Evolutionary conservation across 257 asterid species (phyloP).

Genomic region (Gynochthodes officinalis): DNA sequence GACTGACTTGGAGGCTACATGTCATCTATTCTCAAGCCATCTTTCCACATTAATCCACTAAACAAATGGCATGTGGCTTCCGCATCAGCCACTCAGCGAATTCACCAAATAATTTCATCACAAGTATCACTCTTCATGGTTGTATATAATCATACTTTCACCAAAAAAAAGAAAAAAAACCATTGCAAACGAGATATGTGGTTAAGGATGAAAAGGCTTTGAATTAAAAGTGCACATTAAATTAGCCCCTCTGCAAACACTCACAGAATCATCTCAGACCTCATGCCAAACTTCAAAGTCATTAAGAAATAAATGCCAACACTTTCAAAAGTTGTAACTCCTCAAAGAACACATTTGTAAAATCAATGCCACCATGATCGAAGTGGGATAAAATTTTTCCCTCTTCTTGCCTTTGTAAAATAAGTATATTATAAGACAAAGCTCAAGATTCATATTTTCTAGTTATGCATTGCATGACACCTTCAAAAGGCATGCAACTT

Average conservation of each 20-base stretch:
- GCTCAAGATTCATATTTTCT: neutral
- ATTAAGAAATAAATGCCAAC: neutral
- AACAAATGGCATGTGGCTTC: neutral
- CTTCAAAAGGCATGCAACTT: neutral
- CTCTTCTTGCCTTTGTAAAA: neutral
- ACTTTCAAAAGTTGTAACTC: neutral
- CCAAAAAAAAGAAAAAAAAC: too few species aligned
- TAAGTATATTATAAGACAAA: slow-evolving; percentile 3
- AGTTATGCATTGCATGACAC: neutral
- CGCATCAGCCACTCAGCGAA: neutral
- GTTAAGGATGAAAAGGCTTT: neutral
- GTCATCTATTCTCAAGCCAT: neutral
- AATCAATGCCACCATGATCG: neutral
- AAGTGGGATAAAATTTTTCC: neutral
- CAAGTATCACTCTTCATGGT: neutral
- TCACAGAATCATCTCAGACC: neutral
- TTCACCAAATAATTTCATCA: neutral
- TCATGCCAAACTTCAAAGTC: too few species aligned
- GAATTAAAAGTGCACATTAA: neutral
- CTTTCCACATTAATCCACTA: neutral
- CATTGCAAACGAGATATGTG: neutral
- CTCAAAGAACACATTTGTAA: neutral
- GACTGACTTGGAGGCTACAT: neutral
- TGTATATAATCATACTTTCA: neutral
- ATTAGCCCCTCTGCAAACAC: neutral